A percentile compares a stretch with the other conserved stretches of the same genome.
These are phyloP conservation scores for Smallanthus sonchifolius DNA, from an alignment of 129 eudicot species.

Conservation along the genomic window DNA sequence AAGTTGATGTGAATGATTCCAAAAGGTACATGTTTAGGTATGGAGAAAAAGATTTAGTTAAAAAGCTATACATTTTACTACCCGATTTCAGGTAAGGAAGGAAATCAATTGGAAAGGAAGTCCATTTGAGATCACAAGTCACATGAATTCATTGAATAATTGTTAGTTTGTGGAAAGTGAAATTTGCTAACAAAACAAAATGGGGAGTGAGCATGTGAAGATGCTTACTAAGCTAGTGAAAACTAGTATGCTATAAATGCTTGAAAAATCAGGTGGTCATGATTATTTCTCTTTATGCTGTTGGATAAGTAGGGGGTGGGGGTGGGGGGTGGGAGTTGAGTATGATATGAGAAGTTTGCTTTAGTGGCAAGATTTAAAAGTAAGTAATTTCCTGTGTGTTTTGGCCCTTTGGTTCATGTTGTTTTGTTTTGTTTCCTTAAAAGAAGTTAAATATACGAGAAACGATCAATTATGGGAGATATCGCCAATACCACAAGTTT, in stretches of 20 bases:
- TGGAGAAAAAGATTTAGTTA: constrained; percentile 5
- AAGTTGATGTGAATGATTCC: not conserved
- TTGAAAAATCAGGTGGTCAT: constrained; percentile 5
- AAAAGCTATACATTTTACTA: not conserved
- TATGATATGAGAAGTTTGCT: constrained; percentile 15
- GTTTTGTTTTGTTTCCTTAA: constrained; percentile 11
- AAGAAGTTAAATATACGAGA: not conserved
- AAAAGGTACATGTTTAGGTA: not conserved
- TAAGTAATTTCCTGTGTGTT: not conserved
- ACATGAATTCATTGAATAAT: constrained; percentile 10
- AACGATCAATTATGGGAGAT: not conserved
- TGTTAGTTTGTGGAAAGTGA: constrained; percentile 13
- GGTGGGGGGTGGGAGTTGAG: not conserved
- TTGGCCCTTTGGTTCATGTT: not conserved
- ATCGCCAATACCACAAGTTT: not conserved
- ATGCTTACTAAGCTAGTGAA: constrained; percentile 23
- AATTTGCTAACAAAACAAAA: not conserved
- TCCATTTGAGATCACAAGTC: not conserved
- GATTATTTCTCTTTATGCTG: constrained; percentile 13
- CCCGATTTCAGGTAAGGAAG: constrained; percentile 2
- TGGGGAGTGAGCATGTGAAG: constrained; percentile 28
- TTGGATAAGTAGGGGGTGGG: not conserved
- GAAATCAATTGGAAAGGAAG: constrained; percentile 3
- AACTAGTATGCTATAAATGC: constrained; percentile 18
- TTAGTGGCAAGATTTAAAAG: constrained; percentile 5